A percentile compares a stretch with the other conserved stretches of the same genome.
Evolutionary conservation across 2,329 filamentous ascomycete species (phyloP).

Genomic region (Microcyclospora pomicola): DNA sequence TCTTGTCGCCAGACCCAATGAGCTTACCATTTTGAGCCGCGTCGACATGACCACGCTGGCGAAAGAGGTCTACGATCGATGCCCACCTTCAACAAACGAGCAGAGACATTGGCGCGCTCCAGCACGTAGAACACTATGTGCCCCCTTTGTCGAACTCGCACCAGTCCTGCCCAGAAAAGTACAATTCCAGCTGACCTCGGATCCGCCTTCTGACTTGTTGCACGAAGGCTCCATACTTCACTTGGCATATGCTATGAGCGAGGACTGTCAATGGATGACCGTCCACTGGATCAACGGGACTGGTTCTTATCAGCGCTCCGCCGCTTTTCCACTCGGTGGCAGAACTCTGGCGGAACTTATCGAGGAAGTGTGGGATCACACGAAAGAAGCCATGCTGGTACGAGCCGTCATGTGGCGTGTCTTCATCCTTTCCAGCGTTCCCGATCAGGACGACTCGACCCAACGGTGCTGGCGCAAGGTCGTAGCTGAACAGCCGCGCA

Average conservation of each 20-base stretch:
- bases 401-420: constrained; percentile 66
- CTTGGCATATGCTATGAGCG: constrained; percentile 61
- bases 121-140: constrained; percentile 23
- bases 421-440: constrained; percentile 41
- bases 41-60: constrained; percentile 49
- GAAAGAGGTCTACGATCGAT: constrained; percentile 66
- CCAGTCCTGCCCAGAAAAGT: constrained; percentile 55
- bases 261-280: constrained; percentile 64
- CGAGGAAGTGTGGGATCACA: constrained; percentile 65
- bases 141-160: constrained; percentile 61
- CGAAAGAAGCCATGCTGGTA: constrained; percentile 51
- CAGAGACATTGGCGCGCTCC: constrained; percentile 34
- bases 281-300: constrained; percentile 70
- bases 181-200: constrained; percentile 57
- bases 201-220: constrained; percentile 57
- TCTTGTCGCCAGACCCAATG: constrained; percentile 49
- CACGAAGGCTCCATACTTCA: constrained; percentile 71
- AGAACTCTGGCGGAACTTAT: constrained; percentile 52
- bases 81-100: constrained; percentile 29
- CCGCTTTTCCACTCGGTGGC: constrained; percentile 55
- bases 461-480: constrained; percentile 13
- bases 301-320: constrained; percentile 57
- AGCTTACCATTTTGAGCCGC: constrained; percentile 48
- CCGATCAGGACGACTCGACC: constrained; percentile 5
- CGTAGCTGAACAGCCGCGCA: constrained; percentile 22